Conservation (phyloP, 1,284 basidiomycete genomes). For the Afroboletus lepidellus region DNA sequence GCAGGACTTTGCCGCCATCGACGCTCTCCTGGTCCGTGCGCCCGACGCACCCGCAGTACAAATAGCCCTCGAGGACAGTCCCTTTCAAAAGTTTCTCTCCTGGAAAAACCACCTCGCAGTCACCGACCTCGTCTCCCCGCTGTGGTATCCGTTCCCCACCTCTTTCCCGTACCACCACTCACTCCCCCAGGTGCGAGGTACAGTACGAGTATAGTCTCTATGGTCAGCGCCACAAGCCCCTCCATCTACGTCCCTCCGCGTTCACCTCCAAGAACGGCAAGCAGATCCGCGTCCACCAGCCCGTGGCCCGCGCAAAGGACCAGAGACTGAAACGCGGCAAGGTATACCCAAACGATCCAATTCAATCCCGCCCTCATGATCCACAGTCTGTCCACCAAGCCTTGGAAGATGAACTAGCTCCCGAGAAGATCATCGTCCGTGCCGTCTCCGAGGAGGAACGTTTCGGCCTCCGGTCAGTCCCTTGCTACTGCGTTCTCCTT, state of each 20-base stretch:
- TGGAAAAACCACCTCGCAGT: conserved; percentile 44
- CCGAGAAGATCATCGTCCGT: conserved; percentile 54
- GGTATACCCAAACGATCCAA: conserved; percentile 39
- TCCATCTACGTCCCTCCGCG: conserved; percentile 53
- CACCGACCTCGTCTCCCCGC: conserved; percentile 48
- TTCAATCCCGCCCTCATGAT: not conserved
- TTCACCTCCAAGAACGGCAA: conserved; percentile 68
- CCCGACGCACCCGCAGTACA: conserved; percentile 13
- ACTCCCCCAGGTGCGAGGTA: conserved; percentile 62
- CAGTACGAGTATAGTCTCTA: conserved; percentile 75
- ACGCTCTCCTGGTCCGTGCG: conserved; percentile 31
- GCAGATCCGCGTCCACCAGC: conserved; percentile 58
- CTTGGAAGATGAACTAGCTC: conserved; percentile 73
- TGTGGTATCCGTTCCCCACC: conserved; percentile 43
- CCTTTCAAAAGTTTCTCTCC: conserved; percentile 38
- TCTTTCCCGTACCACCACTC: not conserved
- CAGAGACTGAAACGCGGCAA: conserved; percentile 56
- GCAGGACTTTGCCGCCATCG: conserved; percentile 54
- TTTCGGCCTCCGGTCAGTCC: conserved; percentile 65
- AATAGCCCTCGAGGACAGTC: conserved; percentile 23
- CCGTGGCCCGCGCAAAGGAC: conserved; percentile 61
- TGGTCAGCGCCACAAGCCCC: conserved; percentile 52
- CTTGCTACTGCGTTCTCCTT: not conserved
- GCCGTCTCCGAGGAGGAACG: conserved; percentile 59
- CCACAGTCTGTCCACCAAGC: conserved; percentile 70